phyloP scores from a whole-genome alignment of 495 filamentous ascomycete genomes.

The Hyaloscypha bicolor region DNA sequence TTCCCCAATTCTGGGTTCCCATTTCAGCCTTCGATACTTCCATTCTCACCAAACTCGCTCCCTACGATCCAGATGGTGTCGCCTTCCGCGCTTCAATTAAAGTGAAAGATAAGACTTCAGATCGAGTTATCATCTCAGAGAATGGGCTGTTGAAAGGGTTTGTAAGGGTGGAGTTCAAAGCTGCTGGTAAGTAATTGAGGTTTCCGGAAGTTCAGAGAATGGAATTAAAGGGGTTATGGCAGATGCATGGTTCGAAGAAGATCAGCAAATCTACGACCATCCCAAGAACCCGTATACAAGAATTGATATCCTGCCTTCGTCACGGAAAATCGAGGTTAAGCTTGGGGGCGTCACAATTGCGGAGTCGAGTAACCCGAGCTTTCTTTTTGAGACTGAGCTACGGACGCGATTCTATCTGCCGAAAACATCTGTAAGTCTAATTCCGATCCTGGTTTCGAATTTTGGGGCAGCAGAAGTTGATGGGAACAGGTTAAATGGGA shows the following conservation, averaged over 20 bases:
- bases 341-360: conserved; percentile 51
- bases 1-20: conserved; percentile 19
- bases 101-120: neutral
- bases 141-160: neutral
- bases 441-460: neutral
- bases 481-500: conserved; percentile 6
- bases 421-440: conserved; percentile 41
- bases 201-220: neutral
- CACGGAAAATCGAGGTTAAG: conserved; percentile 48
- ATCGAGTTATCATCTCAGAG: conserved; percentile 8
- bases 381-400: conserved; percentile 54
- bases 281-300: conserved; percentile 64
- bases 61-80: neutral
- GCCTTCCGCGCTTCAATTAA: neutral
- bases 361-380: conserved; percentile 36
- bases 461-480: neutral
- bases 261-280: conserved; percentile 53
- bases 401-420: conserved; percentile 56
- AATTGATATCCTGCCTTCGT: conserved; percentile 56
- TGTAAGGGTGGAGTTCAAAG: conserved; percentile 7
- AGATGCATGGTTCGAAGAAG: conserved; percentile 65
- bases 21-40: conserved; percentile 3
- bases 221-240: neutral
- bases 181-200: neutral
- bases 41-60: neutral